A percentile compares a stretch with the other conserved stretches of the same genome.
Conservation (phyloP, 805 yeast species). For the Saccharomycopsis sp. region DNA sequence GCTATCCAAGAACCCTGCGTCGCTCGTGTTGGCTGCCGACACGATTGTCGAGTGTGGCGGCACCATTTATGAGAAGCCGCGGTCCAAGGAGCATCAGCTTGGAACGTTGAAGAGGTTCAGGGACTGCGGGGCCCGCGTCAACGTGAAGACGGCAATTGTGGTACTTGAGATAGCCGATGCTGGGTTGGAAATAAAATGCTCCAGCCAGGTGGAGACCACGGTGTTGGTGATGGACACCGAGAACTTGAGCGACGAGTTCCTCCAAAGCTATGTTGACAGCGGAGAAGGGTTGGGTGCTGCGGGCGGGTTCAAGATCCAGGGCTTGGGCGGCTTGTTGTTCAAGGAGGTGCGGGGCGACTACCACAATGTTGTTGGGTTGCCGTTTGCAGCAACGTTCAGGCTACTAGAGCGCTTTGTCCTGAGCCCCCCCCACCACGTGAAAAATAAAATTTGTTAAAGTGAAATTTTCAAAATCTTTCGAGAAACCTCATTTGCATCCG, state of each 20-base stretch:
- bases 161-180: conserved; percentile 3
- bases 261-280: conserved; percentile 53
- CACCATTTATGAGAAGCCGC: conserved; percentile 72
- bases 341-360: conserved; percentile 66
- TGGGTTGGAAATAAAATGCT: conserved; percentile 3
- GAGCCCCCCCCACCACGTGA: too few species aligned
- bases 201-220: conserved; percentile 33
- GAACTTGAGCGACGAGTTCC: conserved; percentile 41
- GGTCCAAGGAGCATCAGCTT: conserved; percentile 40
- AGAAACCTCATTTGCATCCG: too few species aligned
- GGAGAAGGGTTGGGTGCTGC: conserved; percentile 79
- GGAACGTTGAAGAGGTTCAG: conserved; percentile 39
- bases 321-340: conserved; percentile 57
- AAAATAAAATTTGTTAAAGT: too few species aligned
- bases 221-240: conserved; percentile 32
- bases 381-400: conserved; percentile 28
- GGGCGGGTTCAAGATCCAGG: conserved; percentile 88
- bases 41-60: conserved; percentile 62
- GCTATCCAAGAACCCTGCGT: background rate
- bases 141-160: conserved; percentile 19
- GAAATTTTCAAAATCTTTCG: too few species aligned
- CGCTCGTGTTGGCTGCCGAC: conserved; percentile 60
- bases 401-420: background rate
- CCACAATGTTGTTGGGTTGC: conserved; percentile 82
- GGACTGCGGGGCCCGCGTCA: conserved; percentile 25